Conservation (phyloP, 306 rosid species). For the Hippophae gyantsensis region DNA sequence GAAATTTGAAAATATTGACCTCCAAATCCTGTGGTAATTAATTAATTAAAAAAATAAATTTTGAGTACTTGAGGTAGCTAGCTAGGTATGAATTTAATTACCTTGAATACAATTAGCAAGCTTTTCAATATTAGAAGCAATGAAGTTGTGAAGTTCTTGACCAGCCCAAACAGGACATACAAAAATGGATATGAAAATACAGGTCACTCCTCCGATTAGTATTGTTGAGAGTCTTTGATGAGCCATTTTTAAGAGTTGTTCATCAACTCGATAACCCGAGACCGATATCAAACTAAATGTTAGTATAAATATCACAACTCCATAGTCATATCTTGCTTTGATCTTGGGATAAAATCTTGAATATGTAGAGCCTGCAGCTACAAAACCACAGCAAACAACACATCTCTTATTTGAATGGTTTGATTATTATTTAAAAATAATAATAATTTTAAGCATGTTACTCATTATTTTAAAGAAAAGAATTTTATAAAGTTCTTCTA, state of each 20-base stretch:
- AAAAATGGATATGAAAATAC: slow-evolving; percentile 51
- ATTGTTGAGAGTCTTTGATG: slow-evolving; percentile 62
- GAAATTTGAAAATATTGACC: no score
- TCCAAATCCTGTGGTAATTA: no score
- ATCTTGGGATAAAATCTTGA: slow-evolving; percentile 62
- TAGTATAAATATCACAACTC: slow-evolving; percentile 66
- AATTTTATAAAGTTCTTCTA: no score
- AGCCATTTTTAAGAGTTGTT: slow-evolving; percentile 38
- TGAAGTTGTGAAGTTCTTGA: slow-evolving; percentile 61
- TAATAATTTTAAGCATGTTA: no score
- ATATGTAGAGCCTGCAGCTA: slow-evolving; percentile 70
- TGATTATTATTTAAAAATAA: no score
- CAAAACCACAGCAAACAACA: slow-evolving; percentile 11
- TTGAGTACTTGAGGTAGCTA: no score
- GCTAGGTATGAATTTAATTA: slow-evolving; percentile 5
- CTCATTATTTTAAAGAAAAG: background rate
- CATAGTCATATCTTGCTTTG: slow-evolving; percentile 80
- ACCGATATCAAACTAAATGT: slow-evolving; percentile 77
- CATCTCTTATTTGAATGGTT: background rate
- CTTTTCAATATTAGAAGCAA: slow-evolving; percentile 60
- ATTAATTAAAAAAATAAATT: no score
- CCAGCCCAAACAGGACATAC: slow-evolving; percentile 93
- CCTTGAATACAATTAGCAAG: slow-evolving; percentile 71
- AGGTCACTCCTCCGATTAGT: slow-evolving; percentile 50
- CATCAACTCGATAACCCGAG: slow-evolving; percentile 52